Evolutionary conservation across 257 asterid species (phyloP), one percentile per base, ranked within the genome.

Genomic region (Solanum ahanhuiri): DNA sequence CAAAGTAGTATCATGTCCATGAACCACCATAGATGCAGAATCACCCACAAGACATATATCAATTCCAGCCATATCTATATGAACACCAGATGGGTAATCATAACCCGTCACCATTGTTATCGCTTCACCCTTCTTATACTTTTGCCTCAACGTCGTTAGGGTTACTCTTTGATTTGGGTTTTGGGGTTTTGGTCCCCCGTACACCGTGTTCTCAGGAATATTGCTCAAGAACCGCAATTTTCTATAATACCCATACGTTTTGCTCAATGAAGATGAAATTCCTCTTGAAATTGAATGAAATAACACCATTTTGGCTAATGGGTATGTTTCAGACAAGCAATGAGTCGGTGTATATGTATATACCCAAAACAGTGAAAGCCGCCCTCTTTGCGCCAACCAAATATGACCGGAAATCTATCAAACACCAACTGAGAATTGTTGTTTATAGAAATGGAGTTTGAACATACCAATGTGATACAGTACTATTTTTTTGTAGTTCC

Each of bases 1-100:
- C 87, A 96, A 83, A 15, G 99, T 96, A 88, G 98, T 96, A 89
- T 96, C 99, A 90, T 95, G 95, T 79, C 98, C 98, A 89, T 96
- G 98, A 82, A 96, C 99, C 51, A 96, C 99, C 99, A 96, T 96
- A 69, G 99, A 75, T n/a, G 98, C 98, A 15, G 99, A 96, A 85
- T 96, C 99, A 1, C 98, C 99, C 67, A 96, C 99, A 82, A 96
- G 88, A 87, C 98, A 94, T 7, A 96, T 91, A 85, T 96, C 99
- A 41, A 96, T 94, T 15, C 95, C 98, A 11, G 98, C 97, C 33
- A 91, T 87, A 88, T 95, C 98, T 86, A 96, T 79, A 88, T 95
- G 98, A 45, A 93, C 98, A 20, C 94, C 95, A 33, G 99, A 93
- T 7, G 99, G 98, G 73, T 95, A 96, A 90, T 96, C 99, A 83